A percentile compares a stretch with the other conserved stretches of the same genome.
Evolutionary conservation across 495 filamentous ascomycete species (phyloP).

Genomic region (Lasiosphaeria ovina): DNA sequence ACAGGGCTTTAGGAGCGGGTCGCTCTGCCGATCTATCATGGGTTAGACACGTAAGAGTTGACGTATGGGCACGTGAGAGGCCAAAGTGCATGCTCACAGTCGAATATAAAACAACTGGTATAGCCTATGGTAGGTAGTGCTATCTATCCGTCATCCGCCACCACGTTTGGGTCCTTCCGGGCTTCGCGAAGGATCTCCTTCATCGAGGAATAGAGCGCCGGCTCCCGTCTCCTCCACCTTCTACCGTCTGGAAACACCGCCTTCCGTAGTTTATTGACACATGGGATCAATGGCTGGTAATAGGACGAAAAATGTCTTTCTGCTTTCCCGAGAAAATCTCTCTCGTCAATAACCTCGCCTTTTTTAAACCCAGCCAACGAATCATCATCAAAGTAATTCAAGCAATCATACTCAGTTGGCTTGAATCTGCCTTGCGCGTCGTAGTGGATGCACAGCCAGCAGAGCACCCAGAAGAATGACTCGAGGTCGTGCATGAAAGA

Average conservation of each 20-base stretch:
- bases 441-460: slow-evolving; percentile 46
- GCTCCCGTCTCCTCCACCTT: not conserved
- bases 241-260: not conserved
- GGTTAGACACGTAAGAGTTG: too few species aligned
- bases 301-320: not conserved
- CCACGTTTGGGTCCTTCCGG: not conserved
- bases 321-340: not conserved
- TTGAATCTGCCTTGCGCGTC: slow-evolving; percentile 24
- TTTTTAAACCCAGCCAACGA: not conserved
- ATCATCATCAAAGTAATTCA: slow-evolving; percentile 5
- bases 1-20: too few species aligned
- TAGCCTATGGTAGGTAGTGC: too few species aligned
- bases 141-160: too few species aligned
- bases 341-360: not conserved
- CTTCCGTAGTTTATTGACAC: not conserved
- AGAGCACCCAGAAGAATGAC: too few species aligned
- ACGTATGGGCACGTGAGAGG: too few species aligned
- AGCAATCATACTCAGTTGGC: not conserved
- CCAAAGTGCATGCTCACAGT: too few species aligned
- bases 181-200: not conserved
- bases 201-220: not conserved
- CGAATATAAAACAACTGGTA: too few species aligned
- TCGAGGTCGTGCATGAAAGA: too few species aligned
- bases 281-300: not conserved
- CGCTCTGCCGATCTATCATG: too few species aligned